Evolutionary conservation across 2,329 filamentous ascomycete species (phyloP), one percentile per base, ranked within the genome.

Genomic region (Aaosphaeria pasadenensis): DNA sequence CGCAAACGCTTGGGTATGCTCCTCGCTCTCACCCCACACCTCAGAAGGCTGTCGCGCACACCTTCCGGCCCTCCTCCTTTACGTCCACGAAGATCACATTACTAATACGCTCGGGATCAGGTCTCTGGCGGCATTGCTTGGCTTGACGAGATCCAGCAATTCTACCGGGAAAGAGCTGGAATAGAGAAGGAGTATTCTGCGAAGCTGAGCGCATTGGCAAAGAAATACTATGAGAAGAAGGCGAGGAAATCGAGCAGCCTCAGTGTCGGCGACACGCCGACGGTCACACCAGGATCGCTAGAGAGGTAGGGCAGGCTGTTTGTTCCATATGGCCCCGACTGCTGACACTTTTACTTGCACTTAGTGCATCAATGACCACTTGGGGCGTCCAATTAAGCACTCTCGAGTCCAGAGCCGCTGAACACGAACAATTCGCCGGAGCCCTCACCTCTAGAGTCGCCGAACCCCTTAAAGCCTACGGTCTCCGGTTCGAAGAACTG

Each of bases 181-280:
- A 96, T 99, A 69, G 94, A 99, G 75, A 96, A 96, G 74, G 95
- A 99, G 70, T 97, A 99, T 71, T 88, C 89, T 62, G 81, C 87
- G 55, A 97, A 92, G 73, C 84, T 99, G 55, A 88, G 83, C 59
- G 85, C 84, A 2, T 77, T 99, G 44, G 94, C 92, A 47, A 95
- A 94, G 77, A 96, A 94, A 71, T 97, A 96, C 76, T 94, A 90
- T 66, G 95, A 99, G 64, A 95, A 95, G 78, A 99, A 97, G 78
- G 85, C 89, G 42, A 91, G 86, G 73, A 96, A 94, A 75, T 87
- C 87, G 39, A 87, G 90, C 58, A 86, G 80, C 62, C 72, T 99
- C 60, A 96, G 91, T 67, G 94, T 97, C 45, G 94, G 94, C 63
- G 94, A 99, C 63, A 94, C 86, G 28, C 94, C 94, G 35, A 83